Conservation (phyloP, 1,284 basidiomycete species). For the Calocybe gambosa region DNA sequence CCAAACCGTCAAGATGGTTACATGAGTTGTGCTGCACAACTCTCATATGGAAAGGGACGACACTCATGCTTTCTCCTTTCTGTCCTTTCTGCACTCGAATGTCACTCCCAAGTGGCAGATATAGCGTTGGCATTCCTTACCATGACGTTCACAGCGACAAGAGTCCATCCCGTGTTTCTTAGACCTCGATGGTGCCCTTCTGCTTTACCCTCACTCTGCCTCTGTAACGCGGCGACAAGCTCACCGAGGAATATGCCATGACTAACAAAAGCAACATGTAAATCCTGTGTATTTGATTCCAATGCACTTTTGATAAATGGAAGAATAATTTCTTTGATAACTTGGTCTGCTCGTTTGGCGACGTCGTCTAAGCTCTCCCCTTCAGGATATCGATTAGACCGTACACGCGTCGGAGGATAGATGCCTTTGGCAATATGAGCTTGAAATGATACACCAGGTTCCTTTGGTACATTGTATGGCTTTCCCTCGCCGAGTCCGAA, state of each 20-base stretch:
- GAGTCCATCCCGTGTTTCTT: constrained; percentile 68
- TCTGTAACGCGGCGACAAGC: constrained; percentile 46
- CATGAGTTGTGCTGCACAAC: constrained; percentile 51
- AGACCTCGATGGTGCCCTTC: constrained; percentile 44
- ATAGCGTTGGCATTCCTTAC: constrained; percentile 24
- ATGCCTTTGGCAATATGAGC: constrained; percentile 47
- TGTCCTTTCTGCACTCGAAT: neutral
- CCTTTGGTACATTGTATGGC: constrained; percentile 32
- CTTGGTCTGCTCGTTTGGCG: constrained; percentile 49
- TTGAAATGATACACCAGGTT: constrained; percentile 33
- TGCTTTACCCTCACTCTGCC: constrained; percentile 26
- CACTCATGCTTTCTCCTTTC: neutral
- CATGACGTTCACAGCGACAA: constrained; percentile 43
- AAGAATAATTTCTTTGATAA: constrained; percentile 56
- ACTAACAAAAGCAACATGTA: constrained; percentile 71
- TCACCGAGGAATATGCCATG: constrained; percentile 78
- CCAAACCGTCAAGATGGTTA: constrained; percentile 51
- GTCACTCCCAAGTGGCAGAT: neutral
- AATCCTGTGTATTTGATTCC: constrained; percentile 27
- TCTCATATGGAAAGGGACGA: constrained; percentile 30
- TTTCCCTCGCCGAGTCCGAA: constrained; percentile 76
- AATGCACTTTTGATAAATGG: constrained; percentile 46
- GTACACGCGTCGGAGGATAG: constrained; percentile 43
- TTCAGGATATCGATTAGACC: constrained; percentile 57
- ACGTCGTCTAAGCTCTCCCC: constrained; percentile 75